Evolutionary conservation across 2,329 filamentous ascomycete species (phyloP), one percentile per base, ranked within the genome.

Genomic region (Dactylellina drechsleri): DNA sequence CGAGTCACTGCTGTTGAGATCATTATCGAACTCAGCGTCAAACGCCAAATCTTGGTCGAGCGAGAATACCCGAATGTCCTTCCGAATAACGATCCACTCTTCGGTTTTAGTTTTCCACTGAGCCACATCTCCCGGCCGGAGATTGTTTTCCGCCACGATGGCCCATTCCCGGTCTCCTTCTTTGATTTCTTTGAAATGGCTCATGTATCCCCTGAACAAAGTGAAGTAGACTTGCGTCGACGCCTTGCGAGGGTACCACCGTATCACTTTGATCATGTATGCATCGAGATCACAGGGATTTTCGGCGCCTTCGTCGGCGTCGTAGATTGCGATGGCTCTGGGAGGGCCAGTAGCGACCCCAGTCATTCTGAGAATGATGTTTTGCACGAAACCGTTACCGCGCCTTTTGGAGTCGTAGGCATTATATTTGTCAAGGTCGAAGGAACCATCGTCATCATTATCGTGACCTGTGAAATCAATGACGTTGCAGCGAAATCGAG

Each of bases 401-500:
- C 15, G 6, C 13, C 16, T n/a, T 18, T n/a, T 4, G 43, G 43
- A 8, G 43, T 47, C 43, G 31, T 36, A 10, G 31, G 31, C 31
- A 36, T 36, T 7, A 36, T 36, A 2, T 36, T 10, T 36, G 10
- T 36, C 31, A 10, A 36, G 31, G 31, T 36, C 15, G 1, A 10
- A 1, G 16, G 13, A 7, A 16, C 13, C 13, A 47, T 47, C 43
- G 4, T 47, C 43, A 18, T 23, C 28, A 16, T 40, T 8, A 7
- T 53, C 20, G 53, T 41, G 58, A 8, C 59, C 59, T 0, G 31
- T 23, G 20, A 40, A 45, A n/a, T 47, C 28, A 20, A 72, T 57
- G 12, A n/a, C 31, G 16, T 72, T 65, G 53, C 67, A 72, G 26
- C 43, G 31, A 52, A 65, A 59, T 20, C 53, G 43, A 4, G 59